Base-by-base conservation (phyloP, 2,329 filamentous ascomycete genomes). In the Onygenales sp. region DNA sequence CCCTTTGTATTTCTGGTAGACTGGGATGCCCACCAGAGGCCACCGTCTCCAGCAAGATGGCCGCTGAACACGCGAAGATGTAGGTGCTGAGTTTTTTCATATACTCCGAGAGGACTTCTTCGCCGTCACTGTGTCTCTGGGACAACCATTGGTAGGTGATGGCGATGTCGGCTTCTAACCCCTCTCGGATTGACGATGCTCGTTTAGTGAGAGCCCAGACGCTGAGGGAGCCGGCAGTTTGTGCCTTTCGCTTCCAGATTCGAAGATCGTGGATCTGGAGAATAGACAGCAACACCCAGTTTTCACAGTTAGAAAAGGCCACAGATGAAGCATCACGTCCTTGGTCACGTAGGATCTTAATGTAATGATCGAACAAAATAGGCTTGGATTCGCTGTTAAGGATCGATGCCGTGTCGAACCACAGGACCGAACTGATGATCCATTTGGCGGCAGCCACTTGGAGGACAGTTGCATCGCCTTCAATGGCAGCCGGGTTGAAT, bases 1-100 rank as follows among this genome's bases (percentile, higher is more conserved):
- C 21, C 21, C 21, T 27, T 27, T 27, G 14, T 13, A 46, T 39
- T 10, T 53, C 42, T 9, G 51, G 14, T 3, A 46, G n/a, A 31
- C 42, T 34, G 13, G 53, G 53, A 31, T 14, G 42, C 13, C 36
- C 21, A 11, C 54, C 54, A 6, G 53, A 55, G 11, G 48, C 36
- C 17, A 54, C 49, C 6, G 52, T 54, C 44, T 51, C 44, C 32
- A 56, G 43, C 21, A 55, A 43, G 9, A 54, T 43, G 8, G 44
- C 37, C 6, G 52, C 54, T 4, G 54, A 52, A 21, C 44, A 50
- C 7, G 55, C 53, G 42, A 56, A 56, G 31, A 49, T 43, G 11
- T 42, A 17, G 13, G 53, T 55, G 14, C 48, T 44, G 9, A 49
- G 31, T 14, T 42, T 42, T 14, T 14, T 42, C 11, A 42, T 13